Percentiles rank a stretch among this genome's conserved stretches.
phyloP scores from a whole-genome alignment of 768 basidiomycete species.

The Lenzites betulinus region DNA sequence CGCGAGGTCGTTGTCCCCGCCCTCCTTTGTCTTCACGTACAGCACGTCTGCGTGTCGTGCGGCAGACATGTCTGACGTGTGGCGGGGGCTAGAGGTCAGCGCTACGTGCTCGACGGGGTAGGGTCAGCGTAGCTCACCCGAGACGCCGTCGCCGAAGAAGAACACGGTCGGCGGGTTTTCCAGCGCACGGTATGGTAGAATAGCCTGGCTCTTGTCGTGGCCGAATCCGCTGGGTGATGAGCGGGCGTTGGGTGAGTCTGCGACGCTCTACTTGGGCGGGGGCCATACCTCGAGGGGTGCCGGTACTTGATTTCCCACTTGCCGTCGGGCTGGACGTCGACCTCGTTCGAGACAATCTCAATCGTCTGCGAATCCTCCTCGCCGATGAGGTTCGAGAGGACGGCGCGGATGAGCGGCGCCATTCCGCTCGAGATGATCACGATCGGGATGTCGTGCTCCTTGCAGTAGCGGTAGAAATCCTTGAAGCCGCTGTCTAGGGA shows the following conservation, averaged over 20 bases:
- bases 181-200: slow-evolving; percentile 83
- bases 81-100: background rate
- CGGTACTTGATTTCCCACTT: slow-evolving; percentile 85
- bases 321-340: slow-evolving; percentile 60
- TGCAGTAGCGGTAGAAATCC: slow-evolving; percentile 85
- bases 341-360: slow-evolving; percentile 94
- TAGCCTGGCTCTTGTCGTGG: slow-evolving; percentile 96
- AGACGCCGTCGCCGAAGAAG: slow-evolving; percentile 98
- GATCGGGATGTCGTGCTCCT: slow-evolving; percentile 76
- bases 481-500: slow-evolving; percentile 87
- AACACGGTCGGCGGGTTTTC: slow-evolving; percentile 77
- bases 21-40: slow-evolving; percentile 85
- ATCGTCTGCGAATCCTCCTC: slow-evolving; percentile 72
- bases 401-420: slow-evolving; percentile 90
- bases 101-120: background rate
- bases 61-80: slow-evolving; percentile 77
- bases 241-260: background rate
- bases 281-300: slow-evolving; percentile 79
- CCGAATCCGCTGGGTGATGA: slow-evolving; percentile 70
- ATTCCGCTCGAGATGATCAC: slow-evolving; percentile 96
- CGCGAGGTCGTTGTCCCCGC: slow-evolving; percentile 85
- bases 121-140: slow-evolving; percentile 53
- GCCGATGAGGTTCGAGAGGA: slow-evolving; percentile 81
- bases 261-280: background rate
- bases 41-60: slow-evolving; percentile 90